A percentile compares a stretch with the other conserved stretches of the same genome.
Conservation (phyloP, 2,329 filamentous ascomycete genomes). For the Neofusicoccum sp. region DNA sequence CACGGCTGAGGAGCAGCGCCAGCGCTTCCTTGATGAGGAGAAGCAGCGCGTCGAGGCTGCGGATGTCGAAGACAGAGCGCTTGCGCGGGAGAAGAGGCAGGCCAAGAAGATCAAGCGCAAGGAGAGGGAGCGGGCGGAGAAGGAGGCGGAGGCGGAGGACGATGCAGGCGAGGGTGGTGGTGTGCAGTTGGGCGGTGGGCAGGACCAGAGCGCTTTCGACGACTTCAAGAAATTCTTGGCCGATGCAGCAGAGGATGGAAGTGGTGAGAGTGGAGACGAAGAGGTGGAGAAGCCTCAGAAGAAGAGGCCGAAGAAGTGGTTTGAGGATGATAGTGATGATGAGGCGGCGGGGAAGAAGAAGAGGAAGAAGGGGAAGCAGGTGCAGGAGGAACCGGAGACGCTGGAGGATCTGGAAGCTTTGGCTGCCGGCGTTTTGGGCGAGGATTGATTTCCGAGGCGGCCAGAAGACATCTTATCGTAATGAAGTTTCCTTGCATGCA, state of each 20-base stretch:
- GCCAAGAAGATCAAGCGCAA: conserved; percentile 75
- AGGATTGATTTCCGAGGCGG: background rate
- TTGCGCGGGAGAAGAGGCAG: conserved; percentile 73
- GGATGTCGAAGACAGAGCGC: conserved; percentile 78
- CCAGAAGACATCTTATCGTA: too few species aligned
- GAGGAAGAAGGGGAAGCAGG: conserved; percentile 48
- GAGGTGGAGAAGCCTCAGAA: conserved; percentile 41
- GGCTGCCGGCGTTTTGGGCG: conserved; percentile 66
- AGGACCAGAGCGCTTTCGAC: conserved; percentile 15
- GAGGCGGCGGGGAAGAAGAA: conserved; percentile 36
- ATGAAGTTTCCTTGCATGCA: too few species aligned
- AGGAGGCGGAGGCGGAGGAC: conserved; percentile 36
- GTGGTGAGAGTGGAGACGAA: conserved; percentile 24
- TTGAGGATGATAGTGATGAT: conserved; percentile 62
- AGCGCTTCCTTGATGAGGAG: conserved; percentile 76
- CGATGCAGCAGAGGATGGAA: background rate
- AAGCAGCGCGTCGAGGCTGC: conserved; percentile 67
- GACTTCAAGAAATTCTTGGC: conserved; percentile 13
- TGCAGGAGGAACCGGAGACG: conserved; percentile 69
- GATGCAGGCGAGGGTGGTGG: conserved; percentile 30
- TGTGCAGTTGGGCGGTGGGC: conserved; percentile 30
- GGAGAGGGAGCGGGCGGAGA: conserved; percentile 59
- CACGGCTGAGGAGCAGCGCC: conserved; percentile 70
- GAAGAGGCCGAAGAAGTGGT: conserved; percentile 77
- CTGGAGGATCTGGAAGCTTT: conserved; percentile 76